Evolutionary conservation across 2,329 filamentous ascomycete species (phyloP).

Genomic region (Ceratocystis eucalypticola): DNA sequence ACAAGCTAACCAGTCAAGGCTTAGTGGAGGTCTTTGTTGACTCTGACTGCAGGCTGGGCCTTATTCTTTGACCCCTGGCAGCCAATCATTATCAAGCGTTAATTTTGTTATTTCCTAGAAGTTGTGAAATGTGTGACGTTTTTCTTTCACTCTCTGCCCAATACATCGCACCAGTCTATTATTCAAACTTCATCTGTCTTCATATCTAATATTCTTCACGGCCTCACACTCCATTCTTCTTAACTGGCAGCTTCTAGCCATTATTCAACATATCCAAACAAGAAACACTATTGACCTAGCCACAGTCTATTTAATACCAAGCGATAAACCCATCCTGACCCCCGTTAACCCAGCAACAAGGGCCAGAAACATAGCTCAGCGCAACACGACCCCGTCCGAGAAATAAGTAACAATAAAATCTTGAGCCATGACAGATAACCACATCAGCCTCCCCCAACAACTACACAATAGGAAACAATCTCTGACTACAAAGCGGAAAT

Average conservation of each 20-base stretch:
- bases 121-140: not conserved
- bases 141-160: not conserved
- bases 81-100: not conserved
- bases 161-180: not conserved
- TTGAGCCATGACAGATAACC: not conserved
- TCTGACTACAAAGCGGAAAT: constrained; percentile 7
- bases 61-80: not conserved
- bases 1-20: no score
- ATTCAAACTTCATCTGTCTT: not conserved
- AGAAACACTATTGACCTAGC: not conserved
- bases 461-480: not conserved
- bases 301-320: not conserved
- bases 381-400: not conserved
- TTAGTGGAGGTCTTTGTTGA: no score
- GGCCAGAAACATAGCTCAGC: not conserved
- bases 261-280: not conserved
- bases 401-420: not conserved
- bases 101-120: not conserved
- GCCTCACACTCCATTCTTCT: not conserved
- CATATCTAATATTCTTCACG: not conserved
- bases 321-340: not conserved
- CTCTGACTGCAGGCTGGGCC: not conserved
- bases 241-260: not conserved
- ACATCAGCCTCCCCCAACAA: not conserved
- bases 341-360: constrained; percentile 8